phyloP scores from a whole-genome alignment of 2,329 filamentous ascomycete genomes.

The Fusarium sp. region DNA sequence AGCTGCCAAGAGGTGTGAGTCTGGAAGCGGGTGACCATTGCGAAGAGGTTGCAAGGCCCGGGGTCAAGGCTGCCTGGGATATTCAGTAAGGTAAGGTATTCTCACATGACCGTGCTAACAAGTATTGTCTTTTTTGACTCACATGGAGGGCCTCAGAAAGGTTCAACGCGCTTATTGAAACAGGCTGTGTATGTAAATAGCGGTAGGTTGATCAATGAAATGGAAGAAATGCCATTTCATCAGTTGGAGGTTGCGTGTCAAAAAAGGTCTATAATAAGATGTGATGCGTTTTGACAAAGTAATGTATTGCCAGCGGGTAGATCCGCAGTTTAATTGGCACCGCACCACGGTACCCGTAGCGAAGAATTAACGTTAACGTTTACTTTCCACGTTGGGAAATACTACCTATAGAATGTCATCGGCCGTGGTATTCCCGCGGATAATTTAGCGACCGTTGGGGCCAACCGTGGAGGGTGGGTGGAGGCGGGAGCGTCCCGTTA shows the following conservation, averaged over 20 bases:
- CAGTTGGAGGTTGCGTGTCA: neutral
- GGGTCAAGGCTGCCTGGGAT: constrained; percentile 14
- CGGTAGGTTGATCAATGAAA: neutral
- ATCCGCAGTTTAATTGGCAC: constrained; percentile 36
- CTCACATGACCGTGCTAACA: constrained; percentile 30
- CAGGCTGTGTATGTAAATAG: constrained; percentile 15
- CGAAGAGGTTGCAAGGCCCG: constrained; percentile 28
- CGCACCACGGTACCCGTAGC: neutral
- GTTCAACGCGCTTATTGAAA: constrained; percentile 21
- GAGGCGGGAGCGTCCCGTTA: constrained; percentile 23
- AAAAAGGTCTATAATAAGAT: neutral
- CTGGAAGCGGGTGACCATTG: constrained; percentile 33
- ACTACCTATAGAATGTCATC: constrained; percentile 8
- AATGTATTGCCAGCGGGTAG: constrained; percentile 31
- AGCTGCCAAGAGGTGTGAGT: constrained; percentile 24
- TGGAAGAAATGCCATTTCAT: neutral
- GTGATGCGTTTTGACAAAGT: constrained; percentile 9
- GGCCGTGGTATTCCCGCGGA: constrained; percentile 22
- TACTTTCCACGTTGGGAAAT: constrained; percentile 38
- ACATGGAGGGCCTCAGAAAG: constrained; percentile 34
- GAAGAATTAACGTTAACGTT: constrained; percentile 10
- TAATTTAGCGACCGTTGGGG: constrained; percentile 32
- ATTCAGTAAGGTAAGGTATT: constrained; percentile 1
- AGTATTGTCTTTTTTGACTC: constrained; percentile 28
- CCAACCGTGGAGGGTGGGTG: constrained; percentile 17